These are phyloP conservation scores for Schoenoplectus triqueter DNA, from an alignment of 202 grass and related monocot genomes.

Conservation along the genomic window DNA sequence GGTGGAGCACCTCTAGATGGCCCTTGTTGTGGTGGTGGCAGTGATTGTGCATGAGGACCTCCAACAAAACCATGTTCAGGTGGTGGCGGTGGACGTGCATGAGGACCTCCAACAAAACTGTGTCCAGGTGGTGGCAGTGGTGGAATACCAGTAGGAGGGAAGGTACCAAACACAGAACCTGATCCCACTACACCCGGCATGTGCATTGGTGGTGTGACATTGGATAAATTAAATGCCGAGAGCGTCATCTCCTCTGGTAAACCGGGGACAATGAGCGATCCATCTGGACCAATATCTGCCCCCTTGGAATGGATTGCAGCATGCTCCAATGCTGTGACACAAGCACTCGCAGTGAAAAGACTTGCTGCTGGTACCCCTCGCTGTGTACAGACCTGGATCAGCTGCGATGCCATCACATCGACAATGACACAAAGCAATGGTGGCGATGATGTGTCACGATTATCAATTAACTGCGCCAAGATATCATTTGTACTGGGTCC, in stretches of 20 bases:
- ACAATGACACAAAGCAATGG: constrained; percentile 45
- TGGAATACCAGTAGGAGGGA: not conserved
- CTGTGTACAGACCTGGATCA: constrained; percentile 34
- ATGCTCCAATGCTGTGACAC: constrained; percentile 27
- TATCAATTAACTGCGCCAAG: constrained; percentile 23
- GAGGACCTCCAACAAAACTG: not conserved
- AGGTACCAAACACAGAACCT: not conserved
- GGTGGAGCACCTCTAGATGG: not conserved
- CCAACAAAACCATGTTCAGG: not conserved
- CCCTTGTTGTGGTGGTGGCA: not conserved
- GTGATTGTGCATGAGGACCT: not conserved
- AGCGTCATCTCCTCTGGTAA: constrained; percentile 48
- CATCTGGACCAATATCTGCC: constrained; percentile 16
- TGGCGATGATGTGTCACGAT: not conserved
- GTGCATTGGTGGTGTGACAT: not conserved
- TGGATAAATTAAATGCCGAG: constrained; percentile 27
- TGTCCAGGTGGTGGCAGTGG: not conserved
- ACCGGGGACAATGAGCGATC: constrained; percentile 14
- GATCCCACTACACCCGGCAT: not conserved
- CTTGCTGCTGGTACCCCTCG: constrained; percentile 25
- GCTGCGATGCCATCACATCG: constrained; percentile 42
- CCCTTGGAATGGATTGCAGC: constrained; percentile 3
- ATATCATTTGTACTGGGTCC: constrained; percentile 8
- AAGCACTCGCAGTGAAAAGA: constrained; percentile 40
- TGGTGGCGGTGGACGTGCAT: not conserved